Base-by-base conservation (phyloP, 306 rosid genomes). In the Glycine latifolia region DNA sequence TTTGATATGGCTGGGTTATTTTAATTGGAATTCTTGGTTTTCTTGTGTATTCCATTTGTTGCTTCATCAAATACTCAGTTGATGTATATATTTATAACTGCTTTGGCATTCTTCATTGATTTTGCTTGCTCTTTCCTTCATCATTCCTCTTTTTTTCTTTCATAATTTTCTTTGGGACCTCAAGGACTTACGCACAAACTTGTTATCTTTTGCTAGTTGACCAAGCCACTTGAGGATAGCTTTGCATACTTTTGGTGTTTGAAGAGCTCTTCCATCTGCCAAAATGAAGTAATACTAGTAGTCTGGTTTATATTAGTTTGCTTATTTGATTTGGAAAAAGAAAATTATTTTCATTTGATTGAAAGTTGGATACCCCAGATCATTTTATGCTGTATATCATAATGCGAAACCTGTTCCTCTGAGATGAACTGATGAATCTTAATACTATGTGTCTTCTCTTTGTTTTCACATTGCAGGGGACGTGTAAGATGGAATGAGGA, bases 201-300 rank as follows among this genome's bases (percentile, higher is more conserved):
- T 76, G 8, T 72, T 46, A 15, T 71, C 47, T 80, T 71, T 79
- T 84, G 50, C 16, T 89, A 87, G 94, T 81, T 84, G 81, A 67
- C 68, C 61, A 62, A 80, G 80, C 77, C 47, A 54, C 73, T 68
- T 66, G 71, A 60, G 70, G 76, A 85, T 83, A 88, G 58, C 79
- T 79, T 75, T 37, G 74, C 79, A 69, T 77, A 81, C 83, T 56
- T 71, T 73, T 49, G 77, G 77, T 33, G 54, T 78, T 71, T 9
- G n/a, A 78, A 79, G 88, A 75, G 78, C 81, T 79, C 73, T 56
- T 70, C 85, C 70, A 83, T 76, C 75, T 74, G 13, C 82, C 79
- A 79, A 82, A 89, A 92, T 92, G 95, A 89, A 79, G 97, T 92
- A 92, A 83, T 81, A 76, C 48, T 44, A 58, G 35, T 63, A 63